Evolutionary conservation across 108 stramenopile genomes (phyloP).

Genomic region (Hondaea fermentalgiana): DNA sequence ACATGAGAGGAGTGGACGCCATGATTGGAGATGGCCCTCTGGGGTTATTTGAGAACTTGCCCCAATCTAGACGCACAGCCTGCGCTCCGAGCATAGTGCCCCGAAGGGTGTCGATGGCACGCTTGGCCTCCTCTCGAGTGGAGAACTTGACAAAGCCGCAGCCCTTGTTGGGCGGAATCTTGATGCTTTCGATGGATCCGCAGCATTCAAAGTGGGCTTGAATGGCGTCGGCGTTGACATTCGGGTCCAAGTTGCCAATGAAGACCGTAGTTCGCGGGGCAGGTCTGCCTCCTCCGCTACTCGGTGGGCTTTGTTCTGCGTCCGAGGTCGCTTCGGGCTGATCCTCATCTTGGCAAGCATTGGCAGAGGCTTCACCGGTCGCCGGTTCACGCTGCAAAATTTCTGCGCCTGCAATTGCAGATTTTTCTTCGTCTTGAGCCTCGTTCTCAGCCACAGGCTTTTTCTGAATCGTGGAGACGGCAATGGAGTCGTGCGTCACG

Average conservation of each 20-base stretch:
- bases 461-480: not conserved
- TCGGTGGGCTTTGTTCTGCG: not conserved
- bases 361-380: too few species aligned
- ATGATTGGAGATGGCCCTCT: not conserved
- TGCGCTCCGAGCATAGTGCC: not conserved
- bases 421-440: too few species aligned
- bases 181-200: slow-evolving; percentile 10
- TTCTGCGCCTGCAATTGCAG: too few species aligned
- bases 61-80: not conserved
- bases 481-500: not conserved
- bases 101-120: not conserved
- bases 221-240: not conserved
- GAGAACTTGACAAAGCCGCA: slow-evolving; percentile 12
- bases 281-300: not conserved
- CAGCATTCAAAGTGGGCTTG: not conserved
- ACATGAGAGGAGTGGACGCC: not conserved
- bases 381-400: too few species aligned
- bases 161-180: slow-evolving; percentile 1
- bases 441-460: too few species aligned
- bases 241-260: slow-evolving; percentile 1
- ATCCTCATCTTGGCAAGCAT: not conserved
- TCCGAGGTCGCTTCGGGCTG: not conserved
- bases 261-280: not conserved
- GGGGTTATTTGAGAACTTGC: not conserved
- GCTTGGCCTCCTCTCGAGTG: not conserved